phyloP scores from a whole-genome alignment of 768 basidiomycete genomes.

The Phaeotremella skinneri region DNA sequence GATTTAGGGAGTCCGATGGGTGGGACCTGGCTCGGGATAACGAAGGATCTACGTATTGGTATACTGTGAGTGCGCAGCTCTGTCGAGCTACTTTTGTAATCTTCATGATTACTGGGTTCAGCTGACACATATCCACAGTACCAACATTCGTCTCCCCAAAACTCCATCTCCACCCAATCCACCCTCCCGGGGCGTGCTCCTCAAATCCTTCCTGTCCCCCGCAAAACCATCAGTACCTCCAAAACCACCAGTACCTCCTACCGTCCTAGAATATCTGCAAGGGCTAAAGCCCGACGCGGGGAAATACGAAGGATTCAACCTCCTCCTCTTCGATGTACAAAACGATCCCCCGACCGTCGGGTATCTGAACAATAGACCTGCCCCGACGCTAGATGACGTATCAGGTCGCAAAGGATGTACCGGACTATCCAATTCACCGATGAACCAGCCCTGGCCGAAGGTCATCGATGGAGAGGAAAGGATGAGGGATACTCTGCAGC shows the following conservation, averaged over 20 bases:
- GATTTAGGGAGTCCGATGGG: constrained; percentile 41
- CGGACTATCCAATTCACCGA: constrained; percentile 42
- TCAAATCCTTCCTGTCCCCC: constrained; percentile 42
- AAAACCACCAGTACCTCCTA: neutral
- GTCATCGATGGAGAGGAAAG: constrained; percentile 41
- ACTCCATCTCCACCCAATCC: constrained; percentile 17
- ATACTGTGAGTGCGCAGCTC: constrained; percentile 31
- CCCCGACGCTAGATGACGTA: constrained; percentile 11
- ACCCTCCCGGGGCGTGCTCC: constrained; percentile 47
- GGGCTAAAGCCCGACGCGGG: constrained; percentile 16
- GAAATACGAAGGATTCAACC: constrained; percentile 52
- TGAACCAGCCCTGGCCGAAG: constrained; percentile 49
- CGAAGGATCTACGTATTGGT: constrained; percentile 34
- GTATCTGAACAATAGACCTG: constrained; percentile 39
- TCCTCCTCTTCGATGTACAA: constrained; percentile 44
- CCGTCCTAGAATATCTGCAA: constrained; percentile 31
- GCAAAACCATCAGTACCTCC: neutral
- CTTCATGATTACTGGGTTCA: too few relatives aligned
- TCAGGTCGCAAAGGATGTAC: neutral
- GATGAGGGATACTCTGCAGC: constrained; percentile 25
- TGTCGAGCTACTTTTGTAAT: neutral
- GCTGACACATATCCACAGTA: constrained; percentile 15
- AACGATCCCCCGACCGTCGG: constrained; percentile 21
- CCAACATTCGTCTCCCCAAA: constrained; percentile 28
- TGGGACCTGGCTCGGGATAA: constrained; percentile 53